Evolutionary conservation across 495 filamentous ascomycete species (phyloP).

Genomic region (Recurvomyces mirabilis): DNA sequence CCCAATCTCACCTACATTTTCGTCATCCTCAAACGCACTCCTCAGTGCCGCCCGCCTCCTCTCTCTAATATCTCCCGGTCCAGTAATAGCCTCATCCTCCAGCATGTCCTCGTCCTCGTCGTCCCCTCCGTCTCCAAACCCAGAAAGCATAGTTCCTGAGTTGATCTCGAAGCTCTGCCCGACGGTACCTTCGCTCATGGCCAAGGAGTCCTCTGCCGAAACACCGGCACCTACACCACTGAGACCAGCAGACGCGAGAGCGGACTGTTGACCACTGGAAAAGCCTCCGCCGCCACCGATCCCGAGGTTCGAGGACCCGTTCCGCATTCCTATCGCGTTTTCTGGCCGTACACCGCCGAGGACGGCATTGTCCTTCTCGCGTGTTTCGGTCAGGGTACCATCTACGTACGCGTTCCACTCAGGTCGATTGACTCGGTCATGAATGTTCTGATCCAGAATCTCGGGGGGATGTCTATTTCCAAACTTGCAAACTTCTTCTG

Average conservation of each 20-base stretch:
- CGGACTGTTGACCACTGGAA: conserved; percentile 19
- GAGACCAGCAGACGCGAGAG: conserved; percentile 66
- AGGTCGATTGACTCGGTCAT: conserved; percentile 75
- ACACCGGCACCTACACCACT: too few relatives aligned
- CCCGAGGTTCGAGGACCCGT: too few relatives aligned
- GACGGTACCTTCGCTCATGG: conserved; percentile 17
- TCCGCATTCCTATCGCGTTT: conserved; percentile 58
- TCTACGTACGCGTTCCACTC: conserved; percentile 96
- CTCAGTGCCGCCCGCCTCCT: conserved; percentile 3
- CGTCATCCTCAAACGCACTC: conserved; percentile 34
- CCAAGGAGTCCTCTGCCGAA: conserved; percentile 10
- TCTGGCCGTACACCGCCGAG: conserved; percentile 94
- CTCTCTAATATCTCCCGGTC: conserved; percentile 2
- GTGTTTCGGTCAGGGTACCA: conserved; percentile 80
- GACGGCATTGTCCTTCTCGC: conserved; percentile 95
- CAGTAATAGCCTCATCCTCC: conserved; percentile 62
- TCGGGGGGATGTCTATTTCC: conserved; percentile 88
- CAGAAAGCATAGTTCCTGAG: conserved; percentile 33
- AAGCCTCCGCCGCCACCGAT: too few relatives aligned
- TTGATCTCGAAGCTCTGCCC: conserved; percentile 21
- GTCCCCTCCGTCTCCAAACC: conserved; percentile 91
- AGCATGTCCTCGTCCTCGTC: conserved; percentile 95
- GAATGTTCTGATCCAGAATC: conserved; percentile 66
- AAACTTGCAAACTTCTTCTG: conserved; percentile 98
- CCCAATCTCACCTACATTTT: conserved; percentile 56